phyloP scores from a whole-genome alignment of 164 flowering plant species.

The Magnolia officinalis region DNA sequence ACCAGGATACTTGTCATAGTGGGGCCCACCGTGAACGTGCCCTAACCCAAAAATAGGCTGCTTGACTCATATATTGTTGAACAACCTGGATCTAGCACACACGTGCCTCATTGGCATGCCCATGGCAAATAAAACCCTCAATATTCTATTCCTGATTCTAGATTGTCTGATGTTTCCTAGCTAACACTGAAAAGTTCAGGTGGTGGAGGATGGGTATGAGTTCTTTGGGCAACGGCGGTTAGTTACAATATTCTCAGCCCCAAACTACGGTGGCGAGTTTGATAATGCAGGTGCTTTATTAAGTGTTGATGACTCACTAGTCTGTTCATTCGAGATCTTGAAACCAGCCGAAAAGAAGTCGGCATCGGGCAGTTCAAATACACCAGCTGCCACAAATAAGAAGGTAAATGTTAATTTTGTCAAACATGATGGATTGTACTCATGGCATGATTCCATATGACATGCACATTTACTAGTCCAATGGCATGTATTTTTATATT shows the following conservation, averaged over 20 bases:
- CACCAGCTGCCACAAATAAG: constrained; percentile 15
- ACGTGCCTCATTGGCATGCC: neutral
- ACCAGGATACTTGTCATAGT: too few species aligned
- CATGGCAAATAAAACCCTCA: neutral
- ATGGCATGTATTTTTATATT: neutral
- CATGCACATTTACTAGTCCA: neutral
- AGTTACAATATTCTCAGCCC: constrained; percentile 55
- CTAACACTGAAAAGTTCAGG: constrained; percentile 22
- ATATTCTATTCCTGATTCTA: neutral
- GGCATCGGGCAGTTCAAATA: constrained; percentile 20
- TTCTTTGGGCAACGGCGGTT: constrained; percentile 48
- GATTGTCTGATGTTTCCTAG: neutral
- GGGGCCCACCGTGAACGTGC: too few species aligned
- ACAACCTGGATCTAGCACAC: too few species aligned
- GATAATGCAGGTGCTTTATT: constrained; percentile 54
- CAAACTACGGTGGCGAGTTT: constrained; percentile 53
- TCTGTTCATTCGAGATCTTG: constrained; percentile 49
- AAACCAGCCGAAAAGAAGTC: constrained; percentile 28
- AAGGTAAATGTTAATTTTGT: constrained; percentile 27
- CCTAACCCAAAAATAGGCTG: too few species aligned
- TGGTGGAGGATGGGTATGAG: constrained; percentile 60
- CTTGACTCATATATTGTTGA: too few species aligned
- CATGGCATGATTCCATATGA: neutral
- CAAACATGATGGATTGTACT: neutral
- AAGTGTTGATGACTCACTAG: constrained; percentile 38